Evolutionary conservation across 495 filamentous ascomycete species (phyloP).

Genomic region (Talaromyces liani): DNA sequence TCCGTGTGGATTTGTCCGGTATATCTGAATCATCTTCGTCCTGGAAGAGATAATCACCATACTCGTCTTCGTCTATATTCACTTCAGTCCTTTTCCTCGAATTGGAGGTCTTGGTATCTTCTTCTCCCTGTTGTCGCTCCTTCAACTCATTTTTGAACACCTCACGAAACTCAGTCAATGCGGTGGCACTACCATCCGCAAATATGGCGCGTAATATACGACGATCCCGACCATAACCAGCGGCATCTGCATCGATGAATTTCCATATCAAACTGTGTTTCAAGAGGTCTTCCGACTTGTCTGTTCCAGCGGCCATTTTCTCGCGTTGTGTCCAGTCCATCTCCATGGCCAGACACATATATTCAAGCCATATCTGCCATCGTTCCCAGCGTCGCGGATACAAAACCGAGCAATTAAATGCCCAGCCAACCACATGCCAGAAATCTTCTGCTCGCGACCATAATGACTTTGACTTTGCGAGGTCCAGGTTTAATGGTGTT

Average conservation of each 20-base stretch:
- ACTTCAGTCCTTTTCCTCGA: conserved; percentile 41
- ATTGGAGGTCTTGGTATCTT: conserved; percentile 12
- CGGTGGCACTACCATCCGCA: conserved; percentile 45
- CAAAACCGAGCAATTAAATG: conserved; percentile 78
- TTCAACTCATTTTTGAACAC: conserved; percentile 56
- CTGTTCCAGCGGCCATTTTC: conserved; percentile 12
- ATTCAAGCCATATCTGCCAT: conserved; percentile 77
- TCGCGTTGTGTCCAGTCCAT: conserved; percentile 61
- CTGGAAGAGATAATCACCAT: conserved; percentile 47
- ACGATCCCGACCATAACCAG: conserved; percentile 32
- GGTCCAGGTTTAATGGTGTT: conserved; percentile 39
- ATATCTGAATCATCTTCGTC: conserved; percentile 36
- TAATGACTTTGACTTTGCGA: conserved; percentile 58
- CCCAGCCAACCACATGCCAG: conserved; percentile 87
- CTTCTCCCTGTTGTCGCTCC: conserved; percentile 23
- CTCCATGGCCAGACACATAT: conserved; percentile 71
- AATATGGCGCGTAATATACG: conserved; percentile 58
- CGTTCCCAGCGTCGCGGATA: conserved; percentile 66
- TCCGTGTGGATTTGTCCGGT: conserved; percentile 16
- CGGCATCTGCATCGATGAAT: conserved; percentile 37
- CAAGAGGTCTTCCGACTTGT: conserved; percentile 21
- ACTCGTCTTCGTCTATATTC: conserved; percentile 51
- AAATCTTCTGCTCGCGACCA: conserved; percentile 74
- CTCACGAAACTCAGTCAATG: conserved; percentile 48
- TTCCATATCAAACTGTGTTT: conserved; percentile 49